Conservation (phyloP, 1,284 basidiomycete genomes). For the Schizophyllum amplum region DNA sequence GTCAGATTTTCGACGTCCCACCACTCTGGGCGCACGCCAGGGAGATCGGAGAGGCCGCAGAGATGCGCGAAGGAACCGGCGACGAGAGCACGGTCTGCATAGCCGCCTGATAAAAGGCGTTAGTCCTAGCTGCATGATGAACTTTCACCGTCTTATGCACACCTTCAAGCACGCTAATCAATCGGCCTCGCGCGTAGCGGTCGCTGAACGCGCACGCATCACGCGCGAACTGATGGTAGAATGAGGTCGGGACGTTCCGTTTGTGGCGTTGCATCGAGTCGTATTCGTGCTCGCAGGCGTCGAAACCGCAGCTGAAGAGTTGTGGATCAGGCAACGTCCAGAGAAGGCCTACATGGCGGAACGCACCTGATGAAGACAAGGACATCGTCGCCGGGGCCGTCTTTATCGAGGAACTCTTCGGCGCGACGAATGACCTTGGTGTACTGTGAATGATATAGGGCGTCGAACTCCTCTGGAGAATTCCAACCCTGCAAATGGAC, state of each 20-base stretch:
- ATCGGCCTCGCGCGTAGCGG: slow-evolving; percentile 53
- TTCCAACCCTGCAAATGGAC: slow-evolving; percentile 79
- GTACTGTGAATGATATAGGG: slow-evolving; percentile 68
- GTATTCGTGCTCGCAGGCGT: slow-evolving; percentile 90
- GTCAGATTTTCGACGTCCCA: slow-evolving; percentile 61
- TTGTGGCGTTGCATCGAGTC: slow-evolving; percentile 88
- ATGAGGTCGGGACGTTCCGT: slow-evolving; percentile 82
- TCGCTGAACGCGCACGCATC: slow-evolving; percentile 70
- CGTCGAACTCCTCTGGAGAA: slow-evolving; percentile 67
- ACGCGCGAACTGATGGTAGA: slow-evolving; percentile 79
- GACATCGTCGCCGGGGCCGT: slow-evolving; percentile 60
- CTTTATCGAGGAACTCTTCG: slow-evolving; percentile 57
- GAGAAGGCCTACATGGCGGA: not conserved
- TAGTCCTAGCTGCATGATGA: not conserved
- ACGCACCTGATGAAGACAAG: slow-evolving; percentile 81
- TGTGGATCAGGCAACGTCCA: not conserved
- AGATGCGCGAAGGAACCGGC: slow-evolving; percentile 80
- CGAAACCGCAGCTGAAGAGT: slow-evolving; percentile 71
- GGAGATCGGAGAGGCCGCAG: slow-evolving; percentile 64
- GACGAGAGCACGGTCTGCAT: slow-evolving; percentile 82
- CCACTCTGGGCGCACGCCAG: slow-evolving; percentile 41
- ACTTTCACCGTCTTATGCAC: too few relatives aligned
- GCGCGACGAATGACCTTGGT: slow-evolving; percentile 67
- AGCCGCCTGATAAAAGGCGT: slow-evolving; percentile 45
- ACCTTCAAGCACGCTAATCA: slow-evolving; percentile 85